phyloP scores from a whole-genome alignment of 1,284 basidiomycete species.

The Anthracocystis walkeri region DNA sequence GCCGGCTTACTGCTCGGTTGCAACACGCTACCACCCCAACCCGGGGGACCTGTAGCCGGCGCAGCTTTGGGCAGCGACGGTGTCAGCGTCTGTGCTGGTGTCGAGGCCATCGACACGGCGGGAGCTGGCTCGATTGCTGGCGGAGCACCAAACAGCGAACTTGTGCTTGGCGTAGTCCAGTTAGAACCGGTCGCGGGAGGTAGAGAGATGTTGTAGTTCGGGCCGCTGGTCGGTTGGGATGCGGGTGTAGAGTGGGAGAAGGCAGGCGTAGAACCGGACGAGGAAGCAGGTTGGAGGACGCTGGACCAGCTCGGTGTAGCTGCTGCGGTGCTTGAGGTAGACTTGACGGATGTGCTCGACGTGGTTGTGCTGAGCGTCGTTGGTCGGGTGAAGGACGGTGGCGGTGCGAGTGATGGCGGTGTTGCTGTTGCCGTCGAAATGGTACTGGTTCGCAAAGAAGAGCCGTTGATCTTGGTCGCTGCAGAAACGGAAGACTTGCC shows the following conservation, averaged over 20 bases:
- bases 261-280: neutral
- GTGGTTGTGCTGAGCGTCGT: constrained; percentile 13
- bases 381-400: constrained; percentile 24
- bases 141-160: constrained; percentile 4
- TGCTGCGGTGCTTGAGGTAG: constrained; percentile 4
- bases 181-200: constrained; percentile 37
- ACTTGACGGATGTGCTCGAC: constrained; percentile 13
- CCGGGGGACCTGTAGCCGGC: constrained; percentile 18
- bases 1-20: constrained; percentile 43
- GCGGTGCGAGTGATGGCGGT: constrained; percentile 28
- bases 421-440: neutral
- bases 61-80: neutral
- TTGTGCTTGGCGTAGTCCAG: constrained; percentile 10
- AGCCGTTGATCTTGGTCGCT: constrained; percentile 10
- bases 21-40: constrained; percentile 44
- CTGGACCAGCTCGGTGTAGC: constrained; percentile 26
- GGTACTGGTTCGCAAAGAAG: constrained; percentile 1
- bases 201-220: constrained; percentile 61
- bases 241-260: neutral
- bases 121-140: constrained; percentile 20
- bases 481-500: constrained; percentile 8
- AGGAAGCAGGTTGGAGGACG: constrained; percentile 32
- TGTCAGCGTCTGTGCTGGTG: neutral
- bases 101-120: neutral
- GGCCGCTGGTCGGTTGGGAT: constrained; percentile 13